Percentiles rank a stretch among this genome's conserved stretches.
Evolutionary conservation across 768 basidiomycete species (phyloP).

Genomic region (Amanita rimosa): DNA sequence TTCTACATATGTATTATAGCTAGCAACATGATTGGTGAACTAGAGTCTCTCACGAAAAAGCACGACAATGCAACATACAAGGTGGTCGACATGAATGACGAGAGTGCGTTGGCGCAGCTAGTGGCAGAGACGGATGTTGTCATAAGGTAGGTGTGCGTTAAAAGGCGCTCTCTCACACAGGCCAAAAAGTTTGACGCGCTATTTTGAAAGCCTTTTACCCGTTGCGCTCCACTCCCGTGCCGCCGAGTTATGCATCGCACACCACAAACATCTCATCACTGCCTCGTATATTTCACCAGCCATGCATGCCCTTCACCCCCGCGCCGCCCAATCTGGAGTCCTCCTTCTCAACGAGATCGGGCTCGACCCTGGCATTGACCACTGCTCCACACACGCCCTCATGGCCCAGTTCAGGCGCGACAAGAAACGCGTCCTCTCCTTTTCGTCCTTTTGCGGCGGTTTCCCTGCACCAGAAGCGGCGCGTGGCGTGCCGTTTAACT

Average conservation of each 20-base stretch:
- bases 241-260: constrained; percentile 62
- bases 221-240: constrained; percentile 59
- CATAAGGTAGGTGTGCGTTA: constrained; percentile 34
- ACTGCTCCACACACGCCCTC: constrained; percentile 73
- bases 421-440: constrained; percentile 52
- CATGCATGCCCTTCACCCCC: constrained; percentile 55
- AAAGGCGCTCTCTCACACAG: too few species aligned
- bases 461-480: constrained; percentile 69
- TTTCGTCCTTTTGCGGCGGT: constrained; percentile 89
- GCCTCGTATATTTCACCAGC: constrained; percentile 81
- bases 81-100: constrained; percentile 49
- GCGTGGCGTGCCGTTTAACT: constrained; percentile 58
- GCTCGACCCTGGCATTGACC: constrained; percentile 84
- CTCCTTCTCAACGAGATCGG: constrained; percentile 85
- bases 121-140: constrained; percentile 67
- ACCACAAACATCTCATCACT: constrained; percentile 72
- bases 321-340: constrained; percentile 52
- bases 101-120: constrained; percentile 32
- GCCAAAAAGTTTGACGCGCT: too few species aligned
- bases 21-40: constrained; percentile 59
- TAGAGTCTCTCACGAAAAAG: constrained; percentile 30
- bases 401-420: constrained; percentile 38
- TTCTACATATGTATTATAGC: constrained; percentile 29
- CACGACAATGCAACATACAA: constrained; percentile 43
- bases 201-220: constrained; percentile 61